These are phyloP conservation scores for Ustulina deusta DNA, from an alignment of 2,329 filamentous ascomycete genomes.

Conservation along the genomic window DNA sequence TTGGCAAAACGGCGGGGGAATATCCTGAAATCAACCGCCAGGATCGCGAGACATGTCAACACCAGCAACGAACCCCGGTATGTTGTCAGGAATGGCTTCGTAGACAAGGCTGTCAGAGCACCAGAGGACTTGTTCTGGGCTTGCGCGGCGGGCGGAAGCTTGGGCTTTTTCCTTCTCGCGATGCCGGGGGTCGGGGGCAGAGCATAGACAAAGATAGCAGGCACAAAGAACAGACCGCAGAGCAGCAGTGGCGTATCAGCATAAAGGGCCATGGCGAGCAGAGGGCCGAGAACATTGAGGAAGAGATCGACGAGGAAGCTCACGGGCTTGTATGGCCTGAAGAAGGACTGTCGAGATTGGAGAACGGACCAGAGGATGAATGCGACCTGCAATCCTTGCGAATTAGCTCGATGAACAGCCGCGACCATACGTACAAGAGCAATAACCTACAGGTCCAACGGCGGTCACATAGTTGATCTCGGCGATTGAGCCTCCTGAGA, in stretches of 20 bases:
- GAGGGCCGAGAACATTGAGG: slow-evolving; percentile 83
- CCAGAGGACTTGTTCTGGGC: slow-evolving; percentile 50
- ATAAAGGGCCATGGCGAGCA: slow-evolving; percentile 90
- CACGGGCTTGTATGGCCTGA: slow-evolving; percentile 77
- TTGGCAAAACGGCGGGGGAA: slow-evolving; percentile 97
- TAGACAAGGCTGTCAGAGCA: slow-evolving; percentile 69
- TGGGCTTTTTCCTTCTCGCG: slow-evolving; percentile 63
- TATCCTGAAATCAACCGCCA: slow-evolving; percentile 95
- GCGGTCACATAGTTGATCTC: slow-evolving; percentile 91
- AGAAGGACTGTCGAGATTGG: slow-evolving; percentile 86
- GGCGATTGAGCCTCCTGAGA: slow-evolving; percentile 82
- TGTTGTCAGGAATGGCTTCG: slow-evolving; percentile 91
- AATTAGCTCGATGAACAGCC: slow-evolving; percentile 36
- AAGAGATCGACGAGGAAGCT: slow-evolving; percentile 84
- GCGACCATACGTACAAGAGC: background rate
- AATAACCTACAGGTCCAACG: slow-evolving; percentile 79
- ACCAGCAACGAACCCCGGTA: slow-evolving; percentile 95
- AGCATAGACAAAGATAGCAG: slow-evolving; percentile 72
- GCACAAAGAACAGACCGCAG: slow-evolving; percentile 77
- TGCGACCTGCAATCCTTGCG: slow-evolving; percentile 70
- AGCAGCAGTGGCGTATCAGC: slow-evolving; percentile 79
- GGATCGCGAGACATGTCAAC: slow-evolving; percentile 87
- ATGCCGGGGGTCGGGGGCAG: slow-evolving; percentile 60
- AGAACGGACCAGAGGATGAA: slow-evolving; percentile 89
- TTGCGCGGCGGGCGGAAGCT: slow-evolving; percentile 59